Conservation (phyloP, 768 basidiomycete species). For the Hericium rajendrae region DNA sequence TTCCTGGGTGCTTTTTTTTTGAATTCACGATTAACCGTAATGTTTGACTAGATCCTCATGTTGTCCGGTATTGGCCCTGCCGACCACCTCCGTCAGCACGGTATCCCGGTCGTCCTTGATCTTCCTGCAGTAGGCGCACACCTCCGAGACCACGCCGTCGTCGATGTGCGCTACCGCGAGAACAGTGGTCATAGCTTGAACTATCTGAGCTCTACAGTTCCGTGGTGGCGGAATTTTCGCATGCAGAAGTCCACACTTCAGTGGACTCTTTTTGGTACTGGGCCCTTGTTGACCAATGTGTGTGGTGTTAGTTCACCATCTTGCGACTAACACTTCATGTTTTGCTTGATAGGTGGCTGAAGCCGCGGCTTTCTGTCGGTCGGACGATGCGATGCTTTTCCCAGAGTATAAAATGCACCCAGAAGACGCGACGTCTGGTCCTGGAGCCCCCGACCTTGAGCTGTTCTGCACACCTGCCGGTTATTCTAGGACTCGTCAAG, state of each 20-base stretch:
- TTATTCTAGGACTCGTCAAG: constrained; percentile 13
- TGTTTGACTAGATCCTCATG: constrained; percentile 42
- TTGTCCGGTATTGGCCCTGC: constrained; percentile 72
- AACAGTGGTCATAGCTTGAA: constrained; percentile 34
- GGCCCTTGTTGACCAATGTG: constrained; percentile 48
- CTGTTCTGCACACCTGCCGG: constrained; percentile 20
- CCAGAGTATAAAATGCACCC: constrained; percentile 13
- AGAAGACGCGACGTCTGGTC: constrained; percentile 24
- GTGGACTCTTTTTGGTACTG: constrained; percentile 37
- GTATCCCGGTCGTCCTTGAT: constrained; percentile 49
- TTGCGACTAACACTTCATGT: no score
- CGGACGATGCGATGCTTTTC: constrained; percentile 38
- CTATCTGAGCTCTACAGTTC: constrained; percentile 19
- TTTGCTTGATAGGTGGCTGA: constrained; percentile 26
- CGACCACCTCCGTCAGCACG: constrained; percentile 38
- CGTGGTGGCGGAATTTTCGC: not conserved
- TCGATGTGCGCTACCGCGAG: constrained; percentile 44
- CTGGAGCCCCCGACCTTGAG: constrained; percentile 27
- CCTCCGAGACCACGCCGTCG: constrained; percentile 60
- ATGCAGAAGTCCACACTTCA: constrained; percentile 15
- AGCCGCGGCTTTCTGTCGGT: constrained; percentile 44
- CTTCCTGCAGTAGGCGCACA: constrained; percentile 69
- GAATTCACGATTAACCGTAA: not conserved
- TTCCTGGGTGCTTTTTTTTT: not conserved
- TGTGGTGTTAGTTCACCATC: constrained; percentile 6